These are phyloP conservation scores for Cyberlindnera xylosilytica DNA, from an alignment of 805 yeast species.

Conservation along the genomic window DNA sequence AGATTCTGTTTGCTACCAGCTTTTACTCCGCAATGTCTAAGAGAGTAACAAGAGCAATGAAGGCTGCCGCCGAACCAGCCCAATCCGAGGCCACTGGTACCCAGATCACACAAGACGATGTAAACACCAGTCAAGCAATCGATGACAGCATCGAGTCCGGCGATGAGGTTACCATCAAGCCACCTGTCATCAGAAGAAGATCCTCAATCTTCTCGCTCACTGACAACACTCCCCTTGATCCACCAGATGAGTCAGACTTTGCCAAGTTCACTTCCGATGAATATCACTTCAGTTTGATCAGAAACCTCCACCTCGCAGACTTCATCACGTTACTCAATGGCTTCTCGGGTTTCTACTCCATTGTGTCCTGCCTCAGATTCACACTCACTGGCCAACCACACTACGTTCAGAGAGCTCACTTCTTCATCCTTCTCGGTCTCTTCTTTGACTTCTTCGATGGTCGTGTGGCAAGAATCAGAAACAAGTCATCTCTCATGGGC, in stretches of 20 bases:
- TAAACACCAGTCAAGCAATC: constrained; percentile 14
- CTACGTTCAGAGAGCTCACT: constrained; percentile 83
- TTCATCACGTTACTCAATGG: constrained; percentile 93
- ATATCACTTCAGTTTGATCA: constrained; percentile 80
- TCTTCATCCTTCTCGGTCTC: constrained; percentile 84
- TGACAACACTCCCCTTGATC: constrained; percentile 52
- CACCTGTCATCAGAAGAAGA: constrained; percentile 35
- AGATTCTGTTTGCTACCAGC: neutral
- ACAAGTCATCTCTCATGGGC: constrained; percentile 90
- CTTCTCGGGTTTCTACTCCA: constrained; percentile 88
- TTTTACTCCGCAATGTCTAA: constrained; percentile 14
- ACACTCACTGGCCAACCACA: constrained; percentile 65
- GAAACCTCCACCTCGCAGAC: constrained; percentile 93
- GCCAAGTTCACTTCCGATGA: constrained; percentile 76
- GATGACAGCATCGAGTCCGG: constrained; percentile 22
- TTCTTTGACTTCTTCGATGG: constrained; percentile 97
- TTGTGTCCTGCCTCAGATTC: constrained; percentile 80
- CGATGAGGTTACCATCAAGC: constrained; percentile 17
- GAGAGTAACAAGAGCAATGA: constrained; percentile 22
- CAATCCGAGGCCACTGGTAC: constrained; percentile 3
- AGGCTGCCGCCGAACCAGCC: neutral
- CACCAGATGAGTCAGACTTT: constrained; percentile 76
- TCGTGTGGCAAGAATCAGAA: constrained; percentile 90
- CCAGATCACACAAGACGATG: constrained; percentile 4
- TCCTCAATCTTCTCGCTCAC: constrained; percentile 48